Evolutionary conservation across 192 early-diverging fungal genomes (phyloP).

Genomic region (Coemansia sp.): DNA sequence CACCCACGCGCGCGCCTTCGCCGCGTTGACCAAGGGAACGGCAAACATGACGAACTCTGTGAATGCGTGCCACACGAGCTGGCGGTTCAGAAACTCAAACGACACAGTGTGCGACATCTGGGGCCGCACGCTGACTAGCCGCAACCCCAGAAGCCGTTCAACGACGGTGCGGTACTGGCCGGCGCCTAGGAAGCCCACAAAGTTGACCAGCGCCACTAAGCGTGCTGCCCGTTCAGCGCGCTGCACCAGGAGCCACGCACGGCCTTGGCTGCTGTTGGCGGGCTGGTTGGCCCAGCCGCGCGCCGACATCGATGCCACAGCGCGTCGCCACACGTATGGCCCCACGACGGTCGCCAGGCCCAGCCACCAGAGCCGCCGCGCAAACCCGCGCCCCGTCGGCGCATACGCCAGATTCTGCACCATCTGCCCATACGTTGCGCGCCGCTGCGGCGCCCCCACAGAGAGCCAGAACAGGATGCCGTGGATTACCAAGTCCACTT

Average conservation of each 20-base stretch:
- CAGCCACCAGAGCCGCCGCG: slow-evolving; percentile 19
- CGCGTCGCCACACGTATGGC: slow-evolving; percentile 65
- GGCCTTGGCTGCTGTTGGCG: slow-evolving; percentile 54
- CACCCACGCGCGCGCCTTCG: slow-evolving; percentile 36
- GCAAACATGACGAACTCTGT: slow-evolving; percentile 89
- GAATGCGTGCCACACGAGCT: slow-evolving; percentile 92
- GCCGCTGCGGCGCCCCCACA: slow-evolving; percentile 60
- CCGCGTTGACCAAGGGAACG: slow-evolving; percentile 72
- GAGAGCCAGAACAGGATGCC: slow-evolving; percentile 73
- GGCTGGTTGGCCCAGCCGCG: slow-evolving; percentile 74
- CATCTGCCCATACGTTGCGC: slow-evolving; percentile 77
- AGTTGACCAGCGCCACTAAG: slow-evolving; percentile 70
- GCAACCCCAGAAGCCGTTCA: slow-evolving; percentile 78
- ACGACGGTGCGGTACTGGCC: slow-evolving; percentile 80
- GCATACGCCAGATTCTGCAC: slow-evolving; percentile 86
- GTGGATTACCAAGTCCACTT: slow-evolving; percentile 67
- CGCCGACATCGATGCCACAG: slow-evolving; percentile 60
- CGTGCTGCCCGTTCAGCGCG: slow-evolving; percentile 62
- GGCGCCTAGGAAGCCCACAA: slow-evolving; percentile 78
- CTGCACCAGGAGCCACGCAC: slow-evolving; percentile 59
- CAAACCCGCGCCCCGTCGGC: slow-evolving; percentile 51
- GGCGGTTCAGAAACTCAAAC: slow-evolving; percentile 91
- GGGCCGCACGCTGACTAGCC: slow-evolving; percentile 76
- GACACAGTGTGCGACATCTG: slow-evolving; percentile 75
- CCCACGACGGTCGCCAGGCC: slow-evolving; percentile 70